Conservation (phyloP, 2,329 filamentous ascomycete species). For the Nigrospora oryzae region DNA sequence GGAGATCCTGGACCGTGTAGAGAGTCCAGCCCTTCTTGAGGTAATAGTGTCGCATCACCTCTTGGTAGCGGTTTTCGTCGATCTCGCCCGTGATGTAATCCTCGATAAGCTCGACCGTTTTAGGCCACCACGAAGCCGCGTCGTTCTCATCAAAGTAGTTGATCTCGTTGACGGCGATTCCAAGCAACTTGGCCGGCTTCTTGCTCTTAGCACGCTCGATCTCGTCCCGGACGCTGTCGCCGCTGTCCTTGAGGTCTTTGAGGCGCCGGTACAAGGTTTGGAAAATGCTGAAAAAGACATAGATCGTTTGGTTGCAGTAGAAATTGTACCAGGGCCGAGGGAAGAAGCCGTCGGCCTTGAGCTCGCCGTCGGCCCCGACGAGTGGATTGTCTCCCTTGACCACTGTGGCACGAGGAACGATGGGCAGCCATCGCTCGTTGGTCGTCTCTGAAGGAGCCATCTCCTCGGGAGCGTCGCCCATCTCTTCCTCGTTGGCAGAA, state of each 20-base stretch:
- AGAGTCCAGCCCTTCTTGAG: conserved; percentile 85
- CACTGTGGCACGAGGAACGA: conserved; percentile 47
- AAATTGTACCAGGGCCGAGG: conserved; percentile 76
- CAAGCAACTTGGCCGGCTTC: conserved; percentile 78
- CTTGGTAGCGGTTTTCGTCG: conserved; percentile 78
- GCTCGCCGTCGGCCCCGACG: conserved; percentile 51
- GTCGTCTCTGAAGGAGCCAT: conserved; percentile 51
- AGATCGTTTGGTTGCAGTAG: conserved; percentile 85
- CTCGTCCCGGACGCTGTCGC: conserved; percentile 62
- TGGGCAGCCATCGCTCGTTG: conserved; percentile 57
- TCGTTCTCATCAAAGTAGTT: conserved; percentile 67
- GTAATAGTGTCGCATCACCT: conserved; percentile 86
- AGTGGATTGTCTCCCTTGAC: conserved; percentile 44
- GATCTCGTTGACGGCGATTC: conserved; percentile 69
- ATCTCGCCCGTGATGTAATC: conserved; percentile 76
- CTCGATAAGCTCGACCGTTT: conserved; percentile 78
- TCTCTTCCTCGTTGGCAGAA: conserved; percentile 73
- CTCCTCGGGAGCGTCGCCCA: conserved; percentile 52
- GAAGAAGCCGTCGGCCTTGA: conserved; percentile 74
- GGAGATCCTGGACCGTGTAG: conserved; percentile 85
- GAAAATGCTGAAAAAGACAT: conserved; percentile 91
- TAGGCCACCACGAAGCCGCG: conserved; percentile 69
- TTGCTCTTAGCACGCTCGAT: conserved; percentile 64
- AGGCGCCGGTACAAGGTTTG: conserved; percentile 84
- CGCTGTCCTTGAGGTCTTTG: conserved; percentile 72